These are phyloP conservation scores for Diaporthe nobilis DNA, from an alignment of 2,329 filamentous ascomycete species.

Conservation along the genomic window DNA sequence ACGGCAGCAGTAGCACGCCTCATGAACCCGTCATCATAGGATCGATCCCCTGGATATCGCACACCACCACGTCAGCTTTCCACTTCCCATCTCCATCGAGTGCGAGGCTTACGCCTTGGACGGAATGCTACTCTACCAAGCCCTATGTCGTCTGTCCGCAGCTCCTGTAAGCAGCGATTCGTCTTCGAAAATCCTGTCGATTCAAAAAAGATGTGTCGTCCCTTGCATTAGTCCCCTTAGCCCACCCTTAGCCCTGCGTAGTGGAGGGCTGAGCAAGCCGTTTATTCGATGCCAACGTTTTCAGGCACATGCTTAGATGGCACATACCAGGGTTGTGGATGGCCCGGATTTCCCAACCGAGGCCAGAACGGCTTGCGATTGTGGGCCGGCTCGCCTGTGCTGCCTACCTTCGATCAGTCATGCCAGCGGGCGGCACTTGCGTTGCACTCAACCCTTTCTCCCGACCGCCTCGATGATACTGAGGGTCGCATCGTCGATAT, in stretches of 20 bases:
- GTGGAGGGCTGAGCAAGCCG: constrained; percentile 13
- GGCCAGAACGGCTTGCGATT: background rate
- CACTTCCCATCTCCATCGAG: background rate
- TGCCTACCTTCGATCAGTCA: background rate
- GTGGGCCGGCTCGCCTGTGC: background rate
- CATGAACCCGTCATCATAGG: background rate
- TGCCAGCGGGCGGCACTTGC: constrained; percentile 16
- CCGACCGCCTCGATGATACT: constrained; percentile 7
- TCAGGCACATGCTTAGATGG: background rate
- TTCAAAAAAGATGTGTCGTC: constrained; percentile 4
- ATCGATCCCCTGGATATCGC: background rate
- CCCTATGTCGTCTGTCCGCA: constrained; percentile 10
- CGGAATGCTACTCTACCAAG: constrained; percentile 10
- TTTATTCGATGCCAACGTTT: constrained; percentile 6
- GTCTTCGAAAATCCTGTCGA: background rate
- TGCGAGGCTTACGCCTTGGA: background rate
- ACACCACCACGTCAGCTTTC: constrained; percentile 7
- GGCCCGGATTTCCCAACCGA: constrained; percentile 12
- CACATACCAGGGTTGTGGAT: background rate
- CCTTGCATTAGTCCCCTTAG: constrained; percentile 33
- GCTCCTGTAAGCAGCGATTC: constrained; percentile 15
- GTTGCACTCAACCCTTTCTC: constrained; percentile 26
- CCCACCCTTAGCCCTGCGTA: background rate
- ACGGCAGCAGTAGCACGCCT: background rate
- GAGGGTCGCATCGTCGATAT: constrained; percentile 12